Percentiles rank a stretch among this genome's conserved stretches.
These are phyloP conservation scores for Physcomitrium patens DNA, from an alignment of 225 moss, liverwort and hornwort genomes.

Conservation along the genomic window DNA sequence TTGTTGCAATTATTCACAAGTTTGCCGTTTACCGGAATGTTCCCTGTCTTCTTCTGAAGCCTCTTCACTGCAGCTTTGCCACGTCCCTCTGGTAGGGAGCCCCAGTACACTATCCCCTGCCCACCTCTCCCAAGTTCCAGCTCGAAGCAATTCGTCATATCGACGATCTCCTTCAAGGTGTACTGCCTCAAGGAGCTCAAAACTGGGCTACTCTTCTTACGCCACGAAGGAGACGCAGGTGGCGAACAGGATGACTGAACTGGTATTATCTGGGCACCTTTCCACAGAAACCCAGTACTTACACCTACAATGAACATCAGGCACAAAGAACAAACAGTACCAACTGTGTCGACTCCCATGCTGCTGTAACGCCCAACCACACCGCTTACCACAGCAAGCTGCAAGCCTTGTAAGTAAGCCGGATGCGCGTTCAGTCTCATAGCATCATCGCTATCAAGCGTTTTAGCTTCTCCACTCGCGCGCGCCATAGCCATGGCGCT, in stretches of 20 bases:
- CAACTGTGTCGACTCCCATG: slow-evolving; percentile 33
- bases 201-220: slow-evolving; percentile 19
- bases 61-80: slow-evolving; percentile 58
- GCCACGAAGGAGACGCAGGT: not conserved
- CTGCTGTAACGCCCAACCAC: slow-evolving; percentile 21
- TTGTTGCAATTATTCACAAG: slow-evolving; percentile 28
- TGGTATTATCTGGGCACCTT: not conserved
- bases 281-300: slow-evolving; percentile 47
- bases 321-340: slow-evolving; percentile 41
- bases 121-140: slow-evolving; percentile 53
- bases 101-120: slow-evolving; percentile 55
- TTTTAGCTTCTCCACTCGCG: slow-evolving; percentile 5
- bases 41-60: slow-evolving; percentile 34
- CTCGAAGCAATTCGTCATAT: slow-evolving; percentile 58
- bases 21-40: not conserved
- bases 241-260: not conserved
- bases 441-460: not conserved
- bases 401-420: not conserved
- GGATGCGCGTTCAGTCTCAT: not conserved
- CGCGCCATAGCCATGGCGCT: slow-evolving; percentile 40
- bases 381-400: not conserved
- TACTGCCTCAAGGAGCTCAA: slow-evolving; percentile 47
- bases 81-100: slow-evolving; percentile 35
- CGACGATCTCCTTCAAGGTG: slow-evolving; percentile 50
- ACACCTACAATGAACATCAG: slow-evolving; percentile 49